Base-by-base conservation (phyloP, 2,329 filamentous ascomycete genomes). In the Ascomycota sp. region DNA sequence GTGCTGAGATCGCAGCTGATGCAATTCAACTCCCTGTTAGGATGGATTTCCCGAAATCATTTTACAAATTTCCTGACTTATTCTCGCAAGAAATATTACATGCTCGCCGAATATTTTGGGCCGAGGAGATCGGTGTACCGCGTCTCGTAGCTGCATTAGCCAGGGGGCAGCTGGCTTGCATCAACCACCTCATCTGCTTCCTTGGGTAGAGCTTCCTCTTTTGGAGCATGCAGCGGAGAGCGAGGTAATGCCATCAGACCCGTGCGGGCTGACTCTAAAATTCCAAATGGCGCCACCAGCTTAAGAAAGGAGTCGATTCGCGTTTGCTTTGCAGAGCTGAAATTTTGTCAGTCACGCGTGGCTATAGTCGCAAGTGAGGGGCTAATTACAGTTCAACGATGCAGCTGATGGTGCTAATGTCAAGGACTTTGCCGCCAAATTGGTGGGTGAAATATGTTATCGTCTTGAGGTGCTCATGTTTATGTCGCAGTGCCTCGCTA, bases 271-370 rank as follows among this genome's bases (percentile, higher is more conserved):
- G 85, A 94, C 59, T 98, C 89, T 30, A 98, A 67, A 42, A 98
- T 93, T 47, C 89, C 89, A 51, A 95, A 98, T 9, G 86, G 86
- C 33, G 72, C 66, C 46, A 98, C 75, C 37, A 98, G 68, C 61
- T 95, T 98, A 58, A 98, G 76, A 63, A 94, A 98, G 2, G 83
- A 92, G 56, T 98, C 83, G 48, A 98, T 93, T 55, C 89, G 76
- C 36, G 65, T 70, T 23, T 82, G 85, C 57, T 98, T 98, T 35
- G 89, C 89, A 31, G 83, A 93, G 7, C 77, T 83, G 42, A 20
- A 22, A 22, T 12, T 15, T 30, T 31, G 38, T 53, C 24, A 50
- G 44, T 32, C 3, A 17, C 4, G 4, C 15, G 15, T 25, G n/a
- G 20, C 13, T 8, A 10, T 8, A 3, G 20, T 4, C 10, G 24